These are phyloP conservation scores for Phaeomoniella chlamydospora DNA, from an alignment of 2,329 filamentous ascomycete species.

Conservation along the genomic window DNA sequence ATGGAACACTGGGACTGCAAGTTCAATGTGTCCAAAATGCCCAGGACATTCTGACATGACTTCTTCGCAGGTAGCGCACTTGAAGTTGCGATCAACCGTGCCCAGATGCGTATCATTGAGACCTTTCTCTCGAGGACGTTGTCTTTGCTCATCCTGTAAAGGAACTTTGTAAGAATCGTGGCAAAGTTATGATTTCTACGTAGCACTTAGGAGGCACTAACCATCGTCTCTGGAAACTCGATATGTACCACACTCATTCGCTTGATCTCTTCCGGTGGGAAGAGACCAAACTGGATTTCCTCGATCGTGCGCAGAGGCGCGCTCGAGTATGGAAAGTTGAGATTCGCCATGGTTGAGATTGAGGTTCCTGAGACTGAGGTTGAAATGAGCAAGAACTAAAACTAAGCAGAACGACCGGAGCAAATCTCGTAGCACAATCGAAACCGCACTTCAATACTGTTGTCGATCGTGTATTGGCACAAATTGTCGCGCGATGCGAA, in stretches of 20 bases:
- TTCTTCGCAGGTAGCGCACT: constrained; percentile 92
- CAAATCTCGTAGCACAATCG: neutral
- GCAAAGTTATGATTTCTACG: constrained; percentile 4
- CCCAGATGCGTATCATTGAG: constrained; percentile 92
- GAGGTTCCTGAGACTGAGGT: constrained; percentile 9
- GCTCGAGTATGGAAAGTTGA: constrained; percentile 80
- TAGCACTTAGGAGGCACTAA: constrained; percentile 15
- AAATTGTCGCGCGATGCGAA: too few species aligned
- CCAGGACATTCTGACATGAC: constrained; percentile 92
- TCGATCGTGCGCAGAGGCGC: constrained; percentile 94
- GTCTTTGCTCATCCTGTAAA: constrained; percentile 65
- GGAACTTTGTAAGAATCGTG: constrained; percentile 11
- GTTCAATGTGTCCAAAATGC: constrained; percentile 96
- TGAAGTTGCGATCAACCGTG: constrained; percentile 88
- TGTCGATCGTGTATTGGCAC: too few species aligned
- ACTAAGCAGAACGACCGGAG: neutral
- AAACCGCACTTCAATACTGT: too few species aligned
- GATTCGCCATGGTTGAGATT: constrained; percentile 67
- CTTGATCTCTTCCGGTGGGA: constrained; percentile 98
- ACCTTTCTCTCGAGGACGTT: constrained; percentile 78
- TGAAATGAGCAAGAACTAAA: neutral
- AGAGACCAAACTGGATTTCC: constrained; percentile 97
- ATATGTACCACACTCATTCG: constrained; percentile 95
- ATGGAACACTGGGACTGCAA: constrained; percentile 92
- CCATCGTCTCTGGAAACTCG: constrained; percentile 97